Conservation (phyloP, 139 green algal genomes). For the Ulvella scutata region DNA sequence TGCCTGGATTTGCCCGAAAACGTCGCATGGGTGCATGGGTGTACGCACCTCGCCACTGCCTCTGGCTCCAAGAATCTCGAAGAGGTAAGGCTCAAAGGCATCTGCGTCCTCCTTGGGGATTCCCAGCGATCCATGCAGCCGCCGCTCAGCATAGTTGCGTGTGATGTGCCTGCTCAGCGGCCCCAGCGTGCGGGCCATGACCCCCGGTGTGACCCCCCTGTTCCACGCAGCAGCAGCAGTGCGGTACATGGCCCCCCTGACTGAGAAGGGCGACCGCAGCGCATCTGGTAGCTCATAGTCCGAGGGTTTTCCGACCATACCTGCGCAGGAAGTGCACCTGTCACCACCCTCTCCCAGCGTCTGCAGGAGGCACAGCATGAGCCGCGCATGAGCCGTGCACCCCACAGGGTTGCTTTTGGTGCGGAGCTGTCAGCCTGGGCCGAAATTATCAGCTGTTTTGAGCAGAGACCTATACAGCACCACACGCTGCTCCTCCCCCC, state of each 20-base stretch:
- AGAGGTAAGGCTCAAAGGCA: conserved; percentile 50
- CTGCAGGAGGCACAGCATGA: background rate
- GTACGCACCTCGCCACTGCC: conserved; percentile 46
- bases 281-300: conserved; percentile 5
- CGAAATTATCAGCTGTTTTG: no score
- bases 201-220: conserved; percentile 50
- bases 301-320: background rate
- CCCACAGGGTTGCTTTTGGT: no score
- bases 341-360: background rate
- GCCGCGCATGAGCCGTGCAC: background rate
- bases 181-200: conserved; percentile 46
- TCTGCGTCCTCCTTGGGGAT: conserved; percentile 24
- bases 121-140: conserved; percentile 24
- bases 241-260: background rate
- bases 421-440: no score
- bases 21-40: no score
- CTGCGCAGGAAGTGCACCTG: no score
- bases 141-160: background rate
- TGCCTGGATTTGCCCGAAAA: no score
- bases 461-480: no score
- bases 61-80: conserved; percentile 7
- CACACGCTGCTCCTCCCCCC: no score
- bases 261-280: conserved; percentile 5
- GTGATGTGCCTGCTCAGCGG: conserved; percentile 15
- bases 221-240: conserved; percentile 26